phyloP scores from a whole-genome alignment of 2,329 filamentous ascomycete genomes.

The Camptophora hylomeconis region DNA sequence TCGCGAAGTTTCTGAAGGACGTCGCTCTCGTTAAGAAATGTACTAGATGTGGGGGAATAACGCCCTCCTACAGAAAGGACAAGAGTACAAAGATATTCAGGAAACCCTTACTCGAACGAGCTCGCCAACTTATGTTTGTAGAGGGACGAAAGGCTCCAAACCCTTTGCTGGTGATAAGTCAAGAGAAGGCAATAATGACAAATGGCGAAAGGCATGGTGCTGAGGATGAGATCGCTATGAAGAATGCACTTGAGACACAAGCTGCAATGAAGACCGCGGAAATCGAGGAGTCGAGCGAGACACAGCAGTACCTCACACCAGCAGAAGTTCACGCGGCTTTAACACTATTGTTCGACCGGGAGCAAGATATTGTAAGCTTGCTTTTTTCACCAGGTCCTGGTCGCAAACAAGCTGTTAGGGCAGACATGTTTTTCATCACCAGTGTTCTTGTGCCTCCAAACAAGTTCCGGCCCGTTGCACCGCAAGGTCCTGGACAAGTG shows the following conservation, averaged over 20 bases:
- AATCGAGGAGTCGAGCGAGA: slow-evolving; percentile 28
- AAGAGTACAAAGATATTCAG: slow-evolving; percentile 88
- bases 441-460: slow-evolving; percentile 84
- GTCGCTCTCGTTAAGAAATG: slow-evolving; percentile 62
- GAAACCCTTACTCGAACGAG: slow-evolving; percentile 60
- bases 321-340: slow-evolving; percentile 73
- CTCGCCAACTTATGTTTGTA: slow-evolving; percentile 60
- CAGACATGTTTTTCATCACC: slow-evolving; percentile 91
- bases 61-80: slow-evolving; percentile 77
- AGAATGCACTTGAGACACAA: slow-evolving; percentile 28
- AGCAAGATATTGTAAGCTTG: slow-evolving; percentile 70
- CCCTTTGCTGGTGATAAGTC: slow-evolving; percentile 49
- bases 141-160: slow-evolving; percentile 54
- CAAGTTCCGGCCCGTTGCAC: slow-evolving; percentile 74
- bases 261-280: slow-evolving; percentile 17
- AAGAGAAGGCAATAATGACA: slow-evolving; percentile 19
- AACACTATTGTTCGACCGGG: slow-evolving; percentile 68
- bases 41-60: slow-evolving; percentile 52
- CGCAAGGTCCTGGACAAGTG: slow-evolving; percentile 66
- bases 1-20: slow-evolving; percentile 69
- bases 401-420: slow-evolving; percentile 49
- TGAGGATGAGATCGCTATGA: slow-evolving; percentile 44
- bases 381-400: slow-evolving; percentile 65
- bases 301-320: slow-evolving; percentile 66
- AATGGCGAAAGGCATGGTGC: slow-evolving; percentile 47